Evolutionary conservation across 2,329 filamentous ascomycete genomes (phyloP).

Genomic region (Paecilomyces dactylethromorphus): DNA sequence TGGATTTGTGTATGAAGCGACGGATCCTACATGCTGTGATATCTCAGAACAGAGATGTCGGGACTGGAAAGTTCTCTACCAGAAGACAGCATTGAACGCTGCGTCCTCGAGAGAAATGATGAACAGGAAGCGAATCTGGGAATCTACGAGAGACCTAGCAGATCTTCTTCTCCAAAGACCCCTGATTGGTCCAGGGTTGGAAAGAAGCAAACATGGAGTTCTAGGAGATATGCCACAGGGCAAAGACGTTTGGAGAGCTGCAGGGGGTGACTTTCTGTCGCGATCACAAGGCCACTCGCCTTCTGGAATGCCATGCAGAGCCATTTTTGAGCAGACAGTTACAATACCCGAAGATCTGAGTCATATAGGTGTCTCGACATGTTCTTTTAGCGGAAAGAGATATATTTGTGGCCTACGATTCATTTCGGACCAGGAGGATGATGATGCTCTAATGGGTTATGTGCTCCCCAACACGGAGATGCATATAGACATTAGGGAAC

Average conservation of each 20-base stretch:
- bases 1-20: constrained; percentile 11
- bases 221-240: background rate
- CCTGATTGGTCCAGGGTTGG: background rate
- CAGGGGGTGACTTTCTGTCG: constrained; percentile 6
- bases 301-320: constrained; percentile 5
- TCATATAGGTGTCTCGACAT: constrained; percentile 9
- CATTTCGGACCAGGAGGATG: background rate
- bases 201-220: constrained; percentile 4
- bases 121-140: constrained; percentile 13
- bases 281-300: background rate
- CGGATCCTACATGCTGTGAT: constrained; percentile 1
- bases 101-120: constrained; percentile 3
- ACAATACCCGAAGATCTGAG: constrained; percentile 4
- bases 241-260: constrained; percentile 3
- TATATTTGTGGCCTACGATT: constrained; percentile 11
- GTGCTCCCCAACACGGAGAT: constrained; percentile 4
- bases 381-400: constrained; percentile 5
- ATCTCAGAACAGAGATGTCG: background rate
- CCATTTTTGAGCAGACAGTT: constrained; percentile 8
- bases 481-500: constrained; percentile 2
- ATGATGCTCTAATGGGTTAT: constrained; percentile 7
- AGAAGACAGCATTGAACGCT: constrained; percentile 5
- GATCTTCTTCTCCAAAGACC: constrained; percentile 7
- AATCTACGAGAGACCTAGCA: constrained; percentile 7
- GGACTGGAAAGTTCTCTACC: constrained; percentile 17